Base-by-base conservation (phyloP, 352 stramenopile species). In the Pelagophyceae sp. region DNA sequence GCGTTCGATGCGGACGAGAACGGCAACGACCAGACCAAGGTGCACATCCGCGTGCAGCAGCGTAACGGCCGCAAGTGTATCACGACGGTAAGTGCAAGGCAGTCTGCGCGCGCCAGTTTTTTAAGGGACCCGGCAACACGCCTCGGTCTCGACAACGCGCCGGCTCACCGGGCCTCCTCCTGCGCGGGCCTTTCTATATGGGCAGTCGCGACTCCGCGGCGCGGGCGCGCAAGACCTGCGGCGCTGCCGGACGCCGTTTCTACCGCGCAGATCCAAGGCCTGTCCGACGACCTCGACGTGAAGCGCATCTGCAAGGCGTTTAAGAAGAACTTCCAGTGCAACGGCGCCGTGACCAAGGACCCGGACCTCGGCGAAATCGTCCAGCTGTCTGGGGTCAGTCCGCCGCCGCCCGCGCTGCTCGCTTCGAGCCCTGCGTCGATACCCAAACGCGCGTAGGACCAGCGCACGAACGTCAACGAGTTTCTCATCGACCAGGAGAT, bases 251-350 rank as follows among this genome's bases (percentile, higher is more conserved):
- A n/a, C n/a, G n/a, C n/a, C n/a, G n/a, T n/a, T n/a, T n/a, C n/a
- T n/a, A n/a, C n/a, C n/a, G n/a, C n/a, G n/a, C n/a, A n/a, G n/a
- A n/a, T n/a, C n/a, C 95, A 97, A 82, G 96, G 95, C 45, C 88
- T 99, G 74, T 94, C 95, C 0, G 92, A 98, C 77, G 96, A 99
- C 87, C 88, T 99, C 77, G 95, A 99, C 83, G 83, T 98, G 72
- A 99, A 99, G 89, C 90, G 95, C 74, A 99, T 99, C 86, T 94
- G 98, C 80, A 99, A 99, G 87, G 96, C 96, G 67, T 98, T 99
- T 84, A 99, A 99, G 91, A 99, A 99, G 89, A 99, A 98, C 86
- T 99, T 99, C 83, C 97, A 91, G 83, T 99, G 96, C 88, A 99
- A 99, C 88, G 96, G 96, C 75, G 95, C 95, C 75, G 94, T 99